Conservation (phyloP, 2,329 filamentous ascomycete species). For the Aphanoascus verrucosus region DNA sequence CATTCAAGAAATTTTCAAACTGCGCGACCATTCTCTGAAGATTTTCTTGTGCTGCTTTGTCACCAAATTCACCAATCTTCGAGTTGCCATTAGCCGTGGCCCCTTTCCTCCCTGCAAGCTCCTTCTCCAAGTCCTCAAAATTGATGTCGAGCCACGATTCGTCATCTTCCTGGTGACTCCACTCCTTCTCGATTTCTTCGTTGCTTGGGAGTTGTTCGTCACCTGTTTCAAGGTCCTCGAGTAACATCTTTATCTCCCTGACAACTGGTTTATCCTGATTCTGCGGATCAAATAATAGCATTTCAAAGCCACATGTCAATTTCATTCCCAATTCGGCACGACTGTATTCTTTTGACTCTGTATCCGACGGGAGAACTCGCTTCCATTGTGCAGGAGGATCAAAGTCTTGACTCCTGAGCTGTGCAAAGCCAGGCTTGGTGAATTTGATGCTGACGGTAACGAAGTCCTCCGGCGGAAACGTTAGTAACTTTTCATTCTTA, state of each 20-base stretch:
- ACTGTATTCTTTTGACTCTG: constrained; percentile 38
- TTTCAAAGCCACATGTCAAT: constrained; percentile 79
- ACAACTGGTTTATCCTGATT: constrained; percentile 58
- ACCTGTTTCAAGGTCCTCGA: constrained; percentile 65
- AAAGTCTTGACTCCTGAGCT: constrained; percentile 79
- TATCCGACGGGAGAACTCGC: constrained; percentile 31
- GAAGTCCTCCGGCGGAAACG: constrained; percentile 67
- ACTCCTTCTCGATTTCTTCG: constrained; percentile 54
- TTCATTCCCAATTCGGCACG: constrained; percentile 71
- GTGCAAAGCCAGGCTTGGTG: constrained; percentile 81
- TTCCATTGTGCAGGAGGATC: constrained; percentile 49
- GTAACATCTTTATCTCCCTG: constrained; percentile 62
- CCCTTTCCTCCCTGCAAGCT: constrained; percentile 48
- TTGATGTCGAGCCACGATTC: constrained; percentile 90
- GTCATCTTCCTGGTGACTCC: constrained; percentile 65
- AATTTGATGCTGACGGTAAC: constrained; percentile 71
- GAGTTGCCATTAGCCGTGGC: constrained; percentile 16
- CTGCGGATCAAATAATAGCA: constrained; percentile 59
- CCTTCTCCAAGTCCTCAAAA: constrained; percentile 76
- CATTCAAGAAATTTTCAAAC: constrained; percentile 86
- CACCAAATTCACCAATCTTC: constrained; percentile 34
- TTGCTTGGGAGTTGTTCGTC: constrained; percentile 61
- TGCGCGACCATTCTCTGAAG: constrained; percentile 82
- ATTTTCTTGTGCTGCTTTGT: constrained; percentile 42
- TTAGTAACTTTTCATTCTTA: constrained; percentile 35